Evolutionary conservation across 164 flowering plant genomes (phyloP).

Genomic region (Stephania yunnanensis): DNA sequence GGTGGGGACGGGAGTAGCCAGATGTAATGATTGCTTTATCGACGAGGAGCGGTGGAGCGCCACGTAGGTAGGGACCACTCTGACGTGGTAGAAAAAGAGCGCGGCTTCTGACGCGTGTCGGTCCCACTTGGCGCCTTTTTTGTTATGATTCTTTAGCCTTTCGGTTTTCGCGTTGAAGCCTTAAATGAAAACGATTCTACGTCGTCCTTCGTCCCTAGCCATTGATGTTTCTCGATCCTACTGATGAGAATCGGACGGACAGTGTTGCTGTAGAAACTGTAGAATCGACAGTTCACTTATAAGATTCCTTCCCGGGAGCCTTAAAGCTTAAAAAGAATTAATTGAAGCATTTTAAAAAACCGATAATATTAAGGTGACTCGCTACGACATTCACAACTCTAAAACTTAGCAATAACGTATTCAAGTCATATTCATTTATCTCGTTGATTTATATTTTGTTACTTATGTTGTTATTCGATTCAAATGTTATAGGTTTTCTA

Average conservation of each 20-base stretch:
- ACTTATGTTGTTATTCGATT: no score
- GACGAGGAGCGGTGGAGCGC: slow-evolving; percentile 1
- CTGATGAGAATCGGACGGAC: not conserved
- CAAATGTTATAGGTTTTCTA: no score
- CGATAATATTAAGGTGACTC: no score
- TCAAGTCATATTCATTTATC: no score
- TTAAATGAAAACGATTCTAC: not conserved
- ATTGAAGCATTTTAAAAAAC: no score
- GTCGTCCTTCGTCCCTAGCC: not conserved
- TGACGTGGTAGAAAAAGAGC: slow-evolving; percentile 12
- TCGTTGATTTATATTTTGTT: no score
- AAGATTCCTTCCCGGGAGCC: not conserved
- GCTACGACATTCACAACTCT: no score
- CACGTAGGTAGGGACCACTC: slow-evolving; percentile 13
- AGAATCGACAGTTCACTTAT: not conserved
- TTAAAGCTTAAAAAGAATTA: no score
- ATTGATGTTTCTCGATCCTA: not conserved
- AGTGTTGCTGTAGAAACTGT: not conserved
- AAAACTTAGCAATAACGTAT: no score
- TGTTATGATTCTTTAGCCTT: not conserved
- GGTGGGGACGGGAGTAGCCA: not conserved
- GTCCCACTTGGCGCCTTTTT: not conserved
- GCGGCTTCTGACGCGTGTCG: not conserved
- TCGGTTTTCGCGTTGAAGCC: not conserved
- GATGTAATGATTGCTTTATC: slow-evolving; percentile 8